These are phyloP conservation scores for Pharus latifolius DNA, from an alignment of 176 grass and related monocot species.

Conservation along the genomic window DNA sequence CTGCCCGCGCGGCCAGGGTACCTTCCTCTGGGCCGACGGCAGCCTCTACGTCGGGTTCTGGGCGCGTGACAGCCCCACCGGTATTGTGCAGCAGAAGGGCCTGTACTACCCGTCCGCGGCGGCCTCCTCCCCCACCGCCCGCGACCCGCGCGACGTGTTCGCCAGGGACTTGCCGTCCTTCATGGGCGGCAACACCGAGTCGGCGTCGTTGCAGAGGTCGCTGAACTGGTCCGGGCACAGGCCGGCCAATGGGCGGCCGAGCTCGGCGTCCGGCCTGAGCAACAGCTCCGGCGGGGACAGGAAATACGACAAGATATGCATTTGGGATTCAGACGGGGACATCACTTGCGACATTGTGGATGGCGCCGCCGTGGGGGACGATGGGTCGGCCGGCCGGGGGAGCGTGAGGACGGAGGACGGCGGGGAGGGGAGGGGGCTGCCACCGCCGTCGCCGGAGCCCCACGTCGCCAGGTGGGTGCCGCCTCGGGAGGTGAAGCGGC, in stretches of 20 bases:
- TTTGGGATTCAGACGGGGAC: slow-evolving; percentile 63
- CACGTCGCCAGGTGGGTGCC: slow-evolving; percentile 47
- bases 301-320: slow-evolving; percentile 62
- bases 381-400: neutral
- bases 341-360: slow-evolving; percentile 68
- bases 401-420: slow-evolving; percentile 18
- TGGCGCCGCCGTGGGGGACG: slow-evolving; percentile 21
- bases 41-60: slow-evolving; percentile 71
- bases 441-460: slow-evolving; percentile 6
- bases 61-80: slow-evolving; percentile 35
- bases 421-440: neutral
- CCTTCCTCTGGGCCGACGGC: slow-evolving; percentile 77
- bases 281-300: slow-evolving; percentile 40
- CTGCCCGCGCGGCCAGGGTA: slow-evolving; percentile 61
- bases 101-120: slow-evolving; percentile 64
- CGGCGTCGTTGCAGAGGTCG: slow-evolving; percentile 29
- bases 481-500: slow-evolving; percentile 39
- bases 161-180: slow-evolving; percentile 48
- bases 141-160: slow-evolving; percentile 72
- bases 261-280: slow-evolving; percentile 38
- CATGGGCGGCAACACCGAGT: slow-evolving; percentile 1
- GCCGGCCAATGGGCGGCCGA: slow-evolving; percentile 24
- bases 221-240: slow-evolving; percentile 16
- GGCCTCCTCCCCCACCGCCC: slow-evolving; percentile 54
- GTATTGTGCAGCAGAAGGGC: slow-evolving; percentile 65